Evolutionary conservation across 345 rosid species (phyloP).

Genomic region (Schrenkiella parvula): DNA sequence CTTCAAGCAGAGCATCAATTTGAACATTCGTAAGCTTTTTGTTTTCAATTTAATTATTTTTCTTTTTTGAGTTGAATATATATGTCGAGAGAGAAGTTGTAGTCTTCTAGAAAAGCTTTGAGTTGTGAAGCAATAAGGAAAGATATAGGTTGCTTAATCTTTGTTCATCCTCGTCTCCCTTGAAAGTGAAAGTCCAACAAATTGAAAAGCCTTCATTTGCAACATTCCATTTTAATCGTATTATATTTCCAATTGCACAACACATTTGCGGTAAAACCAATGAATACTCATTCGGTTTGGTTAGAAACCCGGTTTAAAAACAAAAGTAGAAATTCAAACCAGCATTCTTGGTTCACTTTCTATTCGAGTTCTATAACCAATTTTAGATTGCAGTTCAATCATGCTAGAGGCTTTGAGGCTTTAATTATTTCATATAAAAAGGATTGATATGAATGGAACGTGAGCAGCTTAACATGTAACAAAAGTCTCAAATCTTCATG

Average conservation of each 20-base stretch:
- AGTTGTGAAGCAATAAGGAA: constrained; percentile 21
- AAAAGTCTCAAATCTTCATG: too few species aligned
- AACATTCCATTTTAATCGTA: background rate
- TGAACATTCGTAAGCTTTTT: too few species aligned
- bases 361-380: too few species aligned
- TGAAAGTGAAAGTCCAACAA: constrained; percentile 23
- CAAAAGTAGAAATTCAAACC: background rate
- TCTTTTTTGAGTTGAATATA: too few species aligned
- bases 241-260: background rate
- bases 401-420: too few species aligned
- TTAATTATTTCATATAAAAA: too few species aligned
- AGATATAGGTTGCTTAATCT: constrained; percentile 29
- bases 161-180: constrained; percentile 14
- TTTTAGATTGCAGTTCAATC: too few species aligned
- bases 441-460: too few species aligned
- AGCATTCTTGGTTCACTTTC: too few species aligned
- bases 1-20: too few species aligned
- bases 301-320: background rate
- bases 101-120: constrained; percentile 28
- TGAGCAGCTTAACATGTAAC: too few species aligned
- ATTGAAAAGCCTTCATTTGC: constrained; percentile 1
- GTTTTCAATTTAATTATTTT: too few species aligned
- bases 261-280: background rate
- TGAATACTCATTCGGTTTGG: background rate
- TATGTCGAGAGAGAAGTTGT: background rate